A percentile compares a stretch with the other conserved stretches of the same genome.
Conservation (phyloP, 169 alveolate species). For the Plasmodium gonderi region DNA sequence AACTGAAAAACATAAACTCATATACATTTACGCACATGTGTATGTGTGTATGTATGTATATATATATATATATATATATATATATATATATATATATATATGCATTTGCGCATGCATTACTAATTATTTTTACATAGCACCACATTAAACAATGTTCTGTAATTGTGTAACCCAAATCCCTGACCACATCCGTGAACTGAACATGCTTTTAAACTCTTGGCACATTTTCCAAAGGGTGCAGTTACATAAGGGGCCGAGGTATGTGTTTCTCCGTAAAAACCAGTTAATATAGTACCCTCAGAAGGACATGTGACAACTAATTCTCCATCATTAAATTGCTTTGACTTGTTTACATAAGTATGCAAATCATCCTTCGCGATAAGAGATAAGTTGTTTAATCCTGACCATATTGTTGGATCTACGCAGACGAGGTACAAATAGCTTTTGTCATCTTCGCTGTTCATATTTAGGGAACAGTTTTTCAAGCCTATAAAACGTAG, state of each 20-base stretch:
- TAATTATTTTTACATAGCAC: constrained; percentile 32
- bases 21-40: no score
- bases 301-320: constrained; percentile 34
- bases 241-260: constrained; percentile 63
- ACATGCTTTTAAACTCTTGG: constrained; percentile 42
- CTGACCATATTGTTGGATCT: constrained; percentile 68
- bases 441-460: constrained; percentile 8
- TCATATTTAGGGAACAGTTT: constrained; percentile 66
- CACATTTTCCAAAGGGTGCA: constrained; percentile 53
- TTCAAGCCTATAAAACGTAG: constrained; percentile 24
- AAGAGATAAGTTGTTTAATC: constrained; percentile 10
- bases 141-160: constrained; percentile 16
- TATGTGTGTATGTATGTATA: no score
- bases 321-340: constrained; percentile 57
- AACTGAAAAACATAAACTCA: neutral
- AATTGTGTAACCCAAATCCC: constrained; percentile 28
- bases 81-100: neutral
- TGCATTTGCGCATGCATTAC: neutral
- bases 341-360: constrained; percentile 17
- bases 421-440: constrained; percentile 47
- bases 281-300: constrained; percentile 40
- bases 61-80: no score
- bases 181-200: constrained; percentile 70
- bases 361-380: constrained; percentile 51
- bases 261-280: constrained; percentile 48